Evolutionary conservation across 768 basidiomycete species (phyloP).

Genomic region (Agrocybe pediades): DNA sequence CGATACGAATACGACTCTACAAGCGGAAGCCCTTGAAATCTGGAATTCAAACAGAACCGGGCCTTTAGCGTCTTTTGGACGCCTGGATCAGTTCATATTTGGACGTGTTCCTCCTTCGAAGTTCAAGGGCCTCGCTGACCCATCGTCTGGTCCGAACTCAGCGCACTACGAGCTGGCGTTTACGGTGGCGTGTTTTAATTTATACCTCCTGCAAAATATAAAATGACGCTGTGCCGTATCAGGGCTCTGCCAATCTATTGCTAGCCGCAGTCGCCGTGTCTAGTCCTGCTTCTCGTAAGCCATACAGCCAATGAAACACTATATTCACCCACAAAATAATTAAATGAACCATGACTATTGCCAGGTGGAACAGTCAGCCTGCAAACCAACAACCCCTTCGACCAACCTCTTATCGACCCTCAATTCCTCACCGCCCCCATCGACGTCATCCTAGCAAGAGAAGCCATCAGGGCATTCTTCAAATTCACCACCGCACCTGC

Average conservation of each 20-base stretch:
- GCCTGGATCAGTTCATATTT: constrained; percentile 25
- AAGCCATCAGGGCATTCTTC: constrained; percentile 19
- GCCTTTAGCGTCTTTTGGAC: constrained; percentile 22
- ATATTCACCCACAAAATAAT: constrained; percentile 6
- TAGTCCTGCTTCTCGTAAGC: constrained; percentile 2
- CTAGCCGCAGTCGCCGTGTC: neutral
- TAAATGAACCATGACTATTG: neutral
- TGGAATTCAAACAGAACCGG: constrained; percentile 30
- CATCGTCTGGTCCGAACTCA: constrained; percentile 34
- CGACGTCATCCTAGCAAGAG: constrained; percentile 26
- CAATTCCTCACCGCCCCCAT: constrained; percentile 35
- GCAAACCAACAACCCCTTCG: constrained; percentile 42
- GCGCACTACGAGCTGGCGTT: constrained; percentile 38
- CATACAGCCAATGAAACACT: neutral
- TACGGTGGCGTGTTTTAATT: constrained; percentile 28
- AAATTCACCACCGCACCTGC: constrained; percentile 23
- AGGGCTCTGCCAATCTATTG: neutral
- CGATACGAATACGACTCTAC: constrained; percentile 21
- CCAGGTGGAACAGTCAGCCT: constrained; percentile 27
- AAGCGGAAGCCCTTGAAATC: constrained; percentile 20
- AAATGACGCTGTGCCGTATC: constrained; percentile 27
- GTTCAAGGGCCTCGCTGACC: constrained; percentile 32
- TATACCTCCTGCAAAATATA: constrained; percentile 25
- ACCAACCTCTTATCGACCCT: constrained; percentile 47
- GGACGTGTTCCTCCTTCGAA: constrained; percentile 32